These are phyloP conservation scores for Effrenium voratum DNA, from an alignment of 73 alveolate species.

Conservation along the genomic window DNA sequence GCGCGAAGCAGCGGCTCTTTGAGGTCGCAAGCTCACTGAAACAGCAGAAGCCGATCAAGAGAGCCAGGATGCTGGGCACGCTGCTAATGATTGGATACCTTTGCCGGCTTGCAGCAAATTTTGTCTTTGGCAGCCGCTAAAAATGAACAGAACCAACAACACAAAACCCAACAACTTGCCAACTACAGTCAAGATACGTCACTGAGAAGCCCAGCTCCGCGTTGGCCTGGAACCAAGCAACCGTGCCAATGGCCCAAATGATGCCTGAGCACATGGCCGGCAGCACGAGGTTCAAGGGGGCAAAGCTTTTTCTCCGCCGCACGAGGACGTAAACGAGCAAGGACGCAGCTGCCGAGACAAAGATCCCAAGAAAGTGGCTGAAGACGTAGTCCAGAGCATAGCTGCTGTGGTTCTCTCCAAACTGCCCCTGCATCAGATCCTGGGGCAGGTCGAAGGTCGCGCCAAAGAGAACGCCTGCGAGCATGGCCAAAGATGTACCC, in stretches of 20 bases:
- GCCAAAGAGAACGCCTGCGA: slow-evolving; percentile 42
- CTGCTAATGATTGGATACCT: background rate
- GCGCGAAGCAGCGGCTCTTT: slow-evolving; percentile 7
- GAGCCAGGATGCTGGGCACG: background rate
- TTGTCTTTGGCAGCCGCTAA: background rate
- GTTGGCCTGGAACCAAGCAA: slow-evolving; percentile 6
- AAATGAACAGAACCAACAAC: background rate
- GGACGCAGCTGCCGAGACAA: background rate
- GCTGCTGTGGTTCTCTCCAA: slow-evolving; percentile 18
- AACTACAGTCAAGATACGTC: background rate
- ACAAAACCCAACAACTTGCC: too few relatives aligned
- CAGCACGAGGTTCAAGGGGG: slow-evolving; percentile 11
- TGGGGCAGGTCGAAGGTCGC: slow-evolving; percentile 61
- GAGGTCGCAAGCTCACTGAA: background rate
- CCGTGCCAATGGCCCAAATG: slow-evolving; percentile 46
- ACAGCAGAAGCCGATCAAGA: background rate
- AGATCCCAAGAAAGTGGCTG: slow-evolving; percentile 69
- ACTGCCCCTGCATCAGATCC: slow-evolving; percentile 18
- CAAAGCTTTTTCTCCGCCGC: background rate
- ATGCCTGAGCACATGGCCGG: slow-evolving; percentile 36
- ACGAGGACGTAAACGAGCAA: slow-evolving; percentile 1
- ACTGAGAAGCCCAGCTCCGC: background rate
- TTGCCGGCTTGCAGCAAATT: background rate
- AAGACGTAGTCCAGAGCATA: slow-evolving; percentile 47
- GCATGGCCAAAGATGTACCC: slow-evolving; percentile 1